Base-by-base conservation (phyloP, 2,329 filamentous ascomycete genomes). In the Penicillium aurantiogriseum region DNA sequence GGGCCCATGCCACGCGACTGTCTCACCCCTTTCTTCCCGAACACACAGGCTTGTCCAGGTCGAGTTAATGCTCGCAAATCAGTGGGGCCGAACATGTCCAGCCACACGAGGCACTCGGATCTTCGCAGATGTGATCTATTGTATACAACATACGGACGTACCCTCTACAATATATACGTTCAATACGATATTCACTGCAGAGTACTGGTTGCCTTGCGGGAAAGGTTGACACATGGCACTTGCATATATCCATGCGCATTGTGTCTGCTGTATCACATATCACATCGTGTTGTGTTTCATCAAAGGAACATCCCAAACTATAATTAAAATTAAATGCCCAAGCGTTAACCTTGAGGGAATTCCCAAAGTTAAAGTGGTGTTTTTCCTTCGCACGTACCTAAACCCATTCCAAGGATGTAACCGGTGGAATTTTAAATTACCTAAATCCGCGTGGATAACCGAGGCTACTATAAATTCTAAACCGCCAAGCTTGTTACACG, bases 141-240 rank as follows among this genome's bases (percentile, higher is more conserved):
- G 11, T 31, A 46, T n/a, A 35, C 25, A 23, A 35, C 4, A 7
- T 31, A 31, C 29, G 11, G 29, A 5, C 5, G 1, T 33, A 6
- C 8, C n/a, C 6, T 33, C 29, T 40, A 19, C 25, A 15, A 15
- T 29, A 2, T 29, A 43, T 40, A 35, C 38, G 23, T 10, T 48
- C 13, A 44, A 51, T 51, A 38, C 31, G 31, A 44, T 13, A 5
- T 21, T 10, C 43, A 15, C 25, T 44, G 25, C 23, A 7, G 19
- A 25, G 8, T 47, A n/a, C n/a, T 43, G 42, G 54, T 57, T 55
- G 49, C 61, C 61, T 62, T 56, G 53, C 50, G 56, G 29, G 29
- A 45, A 33, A 17, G 47, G 27, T 44, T 62, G 64, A 64, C 63
- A 64, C 60, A 65, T 65, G 63, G 63, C 62, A 63, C 60, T 56